Percentiles rank a stretch among this genome's conserved stretches.
Evolutionary conservation across 306 rosid species (phyloP).

Genomic region (Cucurbita argyrosperma): DNA sequence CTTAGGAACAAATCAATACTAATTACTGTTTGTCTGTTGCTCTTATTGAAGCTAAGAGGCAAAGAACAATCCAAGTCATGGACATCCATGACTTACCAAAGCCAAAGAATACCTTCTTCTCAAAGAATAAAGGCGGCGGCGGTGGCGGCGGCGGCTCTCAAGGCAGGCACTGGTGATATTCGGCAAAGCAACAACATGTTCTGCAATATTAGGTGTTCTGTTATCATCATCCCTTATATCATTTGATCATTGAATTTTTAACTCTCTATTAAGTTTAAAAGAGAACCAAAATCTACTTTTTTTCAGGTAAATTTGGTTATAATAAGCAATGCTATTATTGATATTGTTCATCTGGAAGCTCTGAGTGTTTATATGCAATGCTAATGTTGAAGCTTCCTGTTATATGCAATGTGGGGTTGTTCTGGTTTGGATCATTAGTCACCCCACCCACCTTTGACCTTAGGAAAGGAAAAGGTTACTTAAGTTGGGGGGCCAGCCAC

Average conservation of each 20-base stretch:
- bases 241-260: neutral
- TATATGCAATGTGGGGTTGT: neutral
- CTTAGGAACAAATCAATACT: conserved; percentile 11
- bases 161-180: conserved; percentile 76
- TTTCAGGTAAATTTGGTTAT: neutral
- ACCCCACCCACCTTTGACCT: neutral
- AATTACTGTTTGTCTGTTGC: conserved; percentile 15
- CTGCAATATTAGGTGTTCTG: neutral
- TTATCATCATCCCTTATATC: neutral
- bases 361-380: neutral
- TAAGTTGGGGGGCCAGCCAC: conserved; percentile 6
- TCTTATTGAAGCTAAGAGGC: conserved; percentile 71
- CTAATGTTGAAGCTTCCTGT: too few relatives aligned
- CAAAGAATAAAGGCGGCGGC: conserved; percentile 63
- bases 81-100: conserved; percentile 91
- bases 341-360: neutral
- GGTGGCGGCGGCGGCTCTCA: conserved; percentile 59
- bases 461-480: neutral
- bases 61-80: conserved; percentile 98
- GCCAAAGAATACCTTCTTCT: conserved; percentile 76
- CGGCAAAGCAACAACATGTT: neutral
- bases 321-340: neutral
- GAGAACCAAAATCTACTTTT: neutral
- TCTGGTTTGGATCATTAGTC: neutral
- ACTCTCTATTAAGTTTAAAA: conserved; percentile 5